A percentile compares a stretch with the other conserved stretches of the same genome.
Evolutionary conservation across 306 rosid species (phyloP).

Genomic region (Cicer chorassanicum): DNA sequence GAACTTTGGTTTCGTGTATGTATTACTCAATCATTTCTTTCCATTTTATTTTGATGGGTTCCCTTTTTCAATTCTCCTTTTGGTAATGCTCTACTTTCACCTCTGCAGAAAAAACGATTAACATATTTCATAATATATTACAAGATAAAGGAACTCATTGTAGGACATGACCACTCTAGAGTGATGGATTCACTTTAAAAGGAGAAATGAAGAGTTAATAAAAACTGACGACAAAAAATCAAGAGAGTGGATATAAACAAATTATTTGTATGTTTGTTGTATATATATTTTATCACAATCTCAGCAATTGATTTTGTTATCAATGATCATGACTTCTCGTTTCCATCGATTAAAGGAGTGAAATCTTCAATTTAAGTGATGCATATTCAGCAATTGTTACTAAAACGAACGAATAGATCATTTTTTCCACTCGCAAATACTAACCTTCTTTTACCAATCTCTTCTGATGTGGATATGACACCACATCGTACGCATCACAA

Average conservation of each 20-base stretch:
- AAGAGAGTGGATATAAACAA: not conserved
- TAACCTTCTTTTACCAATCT: slow-evolving; percentile 39
- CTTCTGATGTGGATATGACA: slow-evolving; percentile 33
- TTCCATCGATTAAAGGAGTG: not conserved
- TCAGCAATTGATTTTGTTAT: not conserved
- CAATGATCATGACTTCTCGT: not conserved
- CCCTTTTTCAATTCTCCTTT: slow-evolving; percentile 31
- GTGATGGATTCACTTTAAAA: not conserved
- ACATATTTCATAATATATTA: not conserved
- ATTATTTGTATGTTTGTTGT: not conserved
- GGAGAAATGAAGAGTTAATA: not conserved
- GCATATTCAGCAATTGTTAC: not conserved
- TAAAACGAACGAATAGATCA: slow-evolving; percentile 32
- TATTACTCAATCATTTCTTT: slow-evolving; percentile 12
- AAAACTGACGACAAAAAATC: not conserved
- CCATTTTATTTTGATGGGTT: not conserved
- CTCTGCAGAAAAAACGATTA: slow-evolving; percentile 8
- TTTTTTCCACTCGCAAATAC: slow-evolving; percentile 22
- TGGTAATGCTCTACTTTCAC: slow-evolving; percentile 24
- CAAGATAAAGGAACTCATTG: slow-evolving; percentile 1
- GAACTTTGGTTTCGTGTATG: not conserved
- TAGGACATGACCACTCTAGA: not conserved
- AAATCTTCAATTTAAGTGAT: not conserved
- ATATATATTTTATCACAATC: not conserved
- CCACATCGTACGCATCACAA: not conserved